Conservation (phyloP, 345 rosid genomes). For the Punica granatum region DNA sequence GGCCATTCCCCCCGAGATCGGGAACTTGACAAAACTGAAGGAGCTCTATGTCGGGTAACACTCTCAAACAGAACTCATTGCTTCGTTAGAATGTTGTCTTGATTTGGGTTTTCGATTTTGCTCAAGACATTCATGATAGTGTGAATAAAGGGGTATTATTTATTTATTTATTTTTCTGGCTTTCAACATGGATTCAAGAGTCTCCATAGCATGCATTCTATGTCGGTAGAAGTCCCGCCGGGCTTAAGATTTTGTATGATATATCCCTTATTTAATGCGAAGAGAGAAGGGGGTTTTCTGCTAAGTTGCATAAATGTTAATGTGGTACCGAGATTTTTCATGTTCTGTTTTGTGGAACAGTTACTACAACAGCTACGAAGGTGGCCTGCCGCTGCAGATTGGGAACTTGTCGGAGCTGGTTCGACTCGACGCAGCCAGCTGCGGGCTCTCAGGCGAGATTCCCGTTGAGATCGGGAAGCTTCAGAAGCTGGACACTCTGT, state of each 20-base stretch:
- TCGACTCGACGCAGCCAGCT: slow-evolving; percentile 43
- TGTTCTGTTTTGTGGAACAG: slow-evolving; percentile 2
- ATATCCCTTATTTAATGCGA: not conserved
- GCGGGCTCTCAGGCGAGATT: slow-evolving; percentile 35
- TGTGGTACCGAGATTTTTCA: not conserved
- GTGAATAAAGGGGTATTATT: no score
- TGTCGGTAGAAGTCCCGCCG: no score
- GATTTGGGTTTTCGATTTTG: not conserved
- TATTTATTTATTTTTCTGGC: no score
- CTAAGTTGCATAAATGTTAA: not conserved
- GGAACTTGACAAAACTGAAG: slow-evolving; percentile 34
- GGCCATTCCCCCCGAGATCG: slow-evolving; percentile 37
- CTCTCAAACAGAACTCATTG: not conserved
- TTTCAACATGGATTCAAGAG: not conserved
- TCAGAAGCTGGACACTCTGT: slow-evolving; percentile 44
- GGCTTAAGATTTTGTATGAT: not conserved
- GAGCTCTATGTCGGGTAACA: slow-evolving; percentile 65
- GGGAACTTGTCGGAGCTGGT: slow-evolving; percentile 37
- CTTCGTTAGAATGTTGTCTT: not conserved
- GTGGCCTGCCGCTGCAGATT: slow-evolving; percentile 39
- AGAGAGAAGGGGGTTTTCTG: not conserved
- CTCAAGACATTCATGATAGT: no score
- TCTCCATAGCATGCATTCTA: not conserved
- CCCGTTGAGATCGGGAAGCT: slow-evolving; percentile 32
- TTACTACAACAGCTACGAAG: slow-evolving; percentile 51